phyloP scores from a whole-genome alignment of 116 monocot species.

The Posidonia oceanica region DNA sequence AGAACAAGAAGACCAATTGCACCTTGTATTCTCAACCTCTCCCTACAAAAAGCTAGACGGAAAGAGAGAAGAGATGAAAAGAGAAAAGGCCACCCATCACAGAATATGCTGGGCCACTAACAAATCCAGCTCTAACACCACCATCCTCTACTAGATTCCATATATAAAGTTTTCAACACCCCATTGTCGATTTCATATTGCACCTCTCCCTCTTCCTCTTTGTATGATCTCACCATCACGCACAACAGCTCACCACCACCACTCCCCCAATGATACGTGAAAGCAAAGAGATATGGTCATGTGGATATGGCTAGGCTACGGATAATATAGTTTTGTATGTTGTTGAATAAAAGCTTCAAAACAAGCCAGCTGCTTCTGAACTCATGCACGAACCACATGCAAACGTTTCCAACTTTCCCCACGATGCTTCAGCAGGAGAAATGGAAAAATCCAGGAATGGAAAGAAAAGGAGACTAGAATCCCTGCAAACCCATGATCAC shows the following conservation, averaged over 20 bases:
- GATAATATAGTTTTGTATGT: too few species aligned
- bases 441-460: not conserved
- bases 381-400: too few species aligned
- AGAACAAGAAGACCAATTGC: too few species aligned
- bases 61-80: not conserved
- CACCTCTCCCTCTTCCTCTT: too few species aligned
- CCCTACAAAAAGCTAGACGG: not conserved
- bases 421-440: not conserved
- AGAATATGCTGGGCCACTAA: not conserved
- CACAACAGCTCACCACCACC: too few species aligned
- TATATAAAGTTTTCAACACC: not conserved
- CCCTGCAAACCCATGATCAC: too few species aligned
- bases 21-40: not conserved
- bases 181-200: not conserved
- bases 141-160: not conserved
- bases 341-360: too few species aligned
- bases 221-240: too few species aligned
- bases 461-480: not conserved
- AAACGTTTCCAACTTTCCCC: too few species aligned
- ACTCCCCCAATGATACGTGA: too few species aligned
- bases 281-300: too few species aligned
- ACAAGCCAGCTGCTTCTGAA: not conserved
- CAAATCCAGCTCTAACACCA: not conserved
- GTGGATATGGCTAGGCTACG: too few species aligned
- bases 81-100: not conserved